These are phyloP conservation scores for Aspergillus texensis DNA, from an alignment of 2,329 filamentous ascomycete species.

Conservation along the genomic window DNA sequence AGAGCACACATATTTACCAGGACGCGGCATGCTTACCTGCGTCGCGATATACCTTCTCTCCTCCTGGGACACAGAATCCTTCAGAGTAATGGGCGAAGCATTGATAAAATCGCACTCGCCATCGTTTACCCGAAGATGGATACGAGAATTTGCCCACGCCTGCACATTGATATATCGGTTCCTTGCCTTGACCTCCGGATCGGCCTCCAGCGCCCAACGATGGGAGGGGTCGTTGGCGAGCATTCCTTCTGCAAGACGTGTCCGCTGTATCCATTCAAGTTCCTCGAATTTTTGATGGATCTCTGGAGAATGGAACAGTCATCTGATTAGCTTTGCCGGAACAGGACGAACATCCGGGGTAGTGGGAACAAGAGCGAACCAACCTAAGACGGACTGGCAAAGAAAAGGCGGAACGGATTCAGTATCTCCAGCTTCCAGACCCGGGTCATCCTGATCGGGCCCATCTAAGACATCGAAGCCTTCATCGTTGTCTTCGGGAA, in stretches of 20 bases:
- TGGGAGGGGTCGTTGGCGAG: conserved; percentile 51
- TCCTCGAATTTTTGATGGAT: conserved; percentile 63
- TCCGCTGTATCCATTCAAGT: conserved; percentile 62
- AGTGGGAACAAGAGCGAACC: conserved; percentile 26
- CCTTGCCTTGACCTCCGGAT: conserved; percentile 60
- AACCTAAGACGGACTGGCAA: conserved; percentile 41
- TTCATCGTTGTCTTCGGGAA: conserved; percentile 39
- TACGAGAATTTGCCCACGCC: conserved; percentile 83
- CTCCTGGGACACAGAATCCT: conserved; percentile 50
- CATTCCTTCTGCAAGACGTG: conserved; percentile 53
- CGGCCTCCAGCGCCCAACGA: conserved; percentile 61
- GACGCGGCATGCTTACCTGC: conserved; percentile 55
- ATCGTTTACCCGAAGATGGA: conserved; percentile 76
- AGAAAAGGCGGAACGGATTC: conserved; percentile 42
- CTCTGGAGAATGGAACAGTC: conserved; percentile 45
- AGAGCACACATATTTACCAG: not conserved
- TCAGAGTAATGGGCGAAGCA: conserved; percentile 70
- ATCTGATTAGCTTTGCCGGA: conserved; percentile 10
- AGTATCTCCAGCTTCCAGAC: conserved; percentile 31
- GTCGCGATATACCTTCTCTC: conserved; percentile 80
- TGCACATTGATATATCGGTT: conserved; percentile 91
- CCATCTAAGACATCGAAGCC: conserved; percentile 28
- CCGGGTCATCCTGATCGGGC: conserved; percentile 31
- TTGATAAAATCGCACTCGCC: conserved; percentile 79
- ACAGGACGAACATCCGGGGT: conserved; percentile 3